Evolutionary conservation across 2,329 filamentous ascomycete species (phyloP), one percentile per base, ranked within the genome.

Genomic region (Aspergillus awamori): DNA sequence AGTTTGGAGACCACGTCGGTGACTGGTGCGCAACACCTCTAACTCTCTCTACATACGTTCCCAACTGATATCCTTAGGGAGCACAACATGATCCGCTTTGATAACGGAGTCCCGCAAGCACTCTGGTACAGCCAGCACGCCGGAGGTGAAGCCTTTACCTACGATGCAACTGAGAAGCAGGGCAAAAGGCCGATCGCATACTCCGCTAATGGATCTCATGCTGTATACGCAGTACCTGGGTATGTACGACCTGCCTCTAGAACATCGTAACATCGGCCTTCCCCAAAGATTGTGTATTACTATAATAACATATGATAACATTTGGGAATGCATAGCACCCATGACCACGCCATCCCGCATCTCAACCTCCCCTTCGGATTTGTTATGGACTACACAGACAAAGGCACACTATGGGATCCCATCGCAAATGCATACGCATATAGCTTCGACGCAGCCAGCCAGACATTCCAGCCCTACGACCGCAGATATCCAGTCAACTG

Each of bases 11-110:
- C 70, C 87, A 90, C 70, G 83, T 90, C 30, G 87, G 87, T 8
- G 86, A 88, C 69, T 87, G 85, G 82, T 82, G 73, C 58, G 70
- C 24, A 55, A 47, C n/a, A 41, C 26, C 39, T 41, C n/a, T 22
- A 41, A 24, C 30, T 28, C 24, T 30, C 8, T 24, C 36, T 7
- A n/a, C 15, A 51, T 38, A 4, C 1, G 17, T 24, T n/a, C 8
- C 11, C 39, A 43, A 10, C 33, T 54, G 7, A 52, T 8, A 26
- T 45, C 48, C 24, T 26, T 24, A 83, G 82, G 86, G 87, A 89
- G 69, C 86, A 89, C 71, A 87, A 84, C 58, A 88, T 88, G 86
- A 79, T 90, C 33, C 86, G 87, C 10, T 90, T 90, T 72, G 55
- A 77, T 15, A 78, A 87, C 57, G 84, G 84, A 8, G 63, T 68